Conservation (phyloP, 352 stramenopile genomes). For the Phytophthora hybrid region DNA sequence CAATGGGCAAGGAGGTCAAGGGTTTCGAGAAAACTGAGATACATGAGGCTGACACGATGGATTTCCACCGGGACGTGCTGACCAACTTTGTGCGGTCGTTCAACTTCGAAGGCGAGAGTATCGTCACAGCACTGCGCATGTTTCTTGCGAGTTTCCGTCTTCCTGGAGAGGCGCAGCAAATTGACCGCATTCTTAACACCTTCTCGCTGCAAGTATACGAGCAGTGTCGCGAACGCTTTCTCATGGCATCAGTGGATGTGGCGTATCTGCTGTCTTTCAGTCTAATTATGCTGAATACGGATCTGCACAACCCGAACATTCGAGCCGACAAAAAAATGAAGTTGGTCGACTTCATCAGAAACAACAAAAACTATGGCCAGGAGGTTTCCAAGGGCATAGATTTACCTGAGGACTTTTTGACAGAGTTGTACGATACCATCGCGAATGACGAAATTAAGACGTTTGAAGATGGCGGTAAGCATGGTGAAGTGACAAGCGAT, state of each 20-base stretch:
- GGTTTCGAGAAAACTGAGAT: conserved; percentile 77
- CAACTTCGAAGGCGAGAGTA: conserved; percentile 81
- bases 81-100: conserved; percentile 80
- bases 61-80: conserved; percentile 86
- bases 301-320: conserved; percentile 90
- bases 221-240: conserved; percentile 84
- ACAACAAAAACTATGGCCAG: conserved; percentile 91
- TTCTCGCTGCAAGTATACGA: conserved; percentile 89
- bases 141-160: conserved; percentile 88
- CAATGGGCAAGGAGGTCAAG: conserved; percentile 83
- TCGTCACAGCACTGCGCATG: conserved; percentile 81
- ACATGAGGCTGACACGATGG: conserved; percentile 84
- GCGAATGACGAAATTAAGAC: conserved; percentile 83
- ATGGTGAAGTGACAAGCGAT: conserved; percentile 81
- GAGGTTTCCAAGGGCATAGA: conserved; percentile 82
- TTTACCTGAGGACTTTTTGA: conserved; percentile 78
- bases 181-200: conserved; percentile 88
- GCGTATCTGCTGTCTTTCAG: conserved; percentile 92
- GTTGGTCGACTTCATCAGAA: conserved; percentile 86
- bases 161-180: conserved; percentile 88
- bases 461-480: conserved; percentile 80
- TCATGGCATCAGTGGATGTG: conserved; percentile 91
- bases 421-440: conserved; percentile 79
- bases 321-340: conserved; percentile 89
- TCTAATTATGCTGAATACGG: conserved; percentile 91